phyloP scores from a whole-genome alignment of 768 basidiomycete species.

The Tulasnella sp. region DNA sequence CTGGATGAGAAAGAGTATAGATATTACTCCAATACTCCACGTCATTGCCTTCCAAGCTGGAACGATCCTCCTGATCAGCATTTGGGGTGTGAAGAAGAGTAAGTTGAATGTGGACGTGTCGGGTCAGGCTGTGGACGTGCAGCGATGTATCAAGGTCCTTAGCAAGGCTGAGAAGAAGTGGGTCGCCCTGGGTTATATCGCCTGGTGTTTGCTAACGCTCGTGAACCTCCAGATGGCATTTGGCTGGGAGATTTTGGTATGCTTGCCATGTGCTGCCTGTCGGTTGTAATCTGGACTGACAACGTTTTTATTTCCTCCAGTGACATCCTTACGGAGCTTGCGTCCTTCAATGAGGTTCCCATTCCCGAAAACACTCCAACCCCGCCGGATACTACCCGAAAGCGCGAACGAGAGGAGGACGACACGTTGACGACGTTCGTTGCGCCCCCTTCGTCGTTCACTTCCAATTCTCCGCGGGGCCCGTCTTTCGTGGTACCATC shows the following conservation, averaged over 20 bases:
- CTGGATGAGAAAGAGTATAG: constrained; percentile 39
- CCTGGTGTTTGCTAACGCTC: neutral
- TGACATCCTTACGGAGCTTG: constrained; percentile 28
- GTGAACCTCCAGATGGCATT: constrained; percentile 21
- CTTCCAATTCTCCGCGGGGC: neutral
- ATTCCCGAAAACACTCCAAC: constrained; percentile 24
- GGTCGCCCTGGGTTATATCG: neutral
- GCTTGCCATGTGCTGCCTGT: neutral
- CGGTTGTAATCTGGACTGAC: neutral
- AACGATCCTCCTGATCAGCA: constrained; percentile 59
- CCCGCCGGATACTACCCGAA: constrained; percentile 23
- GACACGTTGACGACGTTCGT: neutral
- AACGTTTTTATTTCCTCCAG: neutral
- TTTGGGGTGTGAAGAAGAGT: constrained; percentile 57
- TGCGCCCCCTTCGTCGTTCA: neutral
- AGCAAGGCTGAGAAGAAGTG: constrained; percentile 39
- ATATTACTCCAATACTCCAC: constrained; percentile 38
- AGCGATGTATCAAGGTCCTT: constrained; percentile 54
- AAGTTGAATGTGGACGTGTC: constrained; percentile 44
- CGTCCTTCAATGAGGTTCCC: constrained; percentile 26
- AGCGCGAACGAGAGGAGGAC: constrained; percentile 23
- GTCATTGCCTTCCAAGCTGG: constrained; percentile 47
- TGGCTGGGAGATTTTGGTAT: constrained; percentile 27
- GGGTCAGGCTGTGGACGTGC: constrained; percentile 56
- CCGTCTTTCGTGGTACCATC: neutral